These are phyloP conservation scores for Hysterangium stoloniferum DNA, from an alignment of 768 basidiomycete genomes.

Conservation along the genomic window DNA sequence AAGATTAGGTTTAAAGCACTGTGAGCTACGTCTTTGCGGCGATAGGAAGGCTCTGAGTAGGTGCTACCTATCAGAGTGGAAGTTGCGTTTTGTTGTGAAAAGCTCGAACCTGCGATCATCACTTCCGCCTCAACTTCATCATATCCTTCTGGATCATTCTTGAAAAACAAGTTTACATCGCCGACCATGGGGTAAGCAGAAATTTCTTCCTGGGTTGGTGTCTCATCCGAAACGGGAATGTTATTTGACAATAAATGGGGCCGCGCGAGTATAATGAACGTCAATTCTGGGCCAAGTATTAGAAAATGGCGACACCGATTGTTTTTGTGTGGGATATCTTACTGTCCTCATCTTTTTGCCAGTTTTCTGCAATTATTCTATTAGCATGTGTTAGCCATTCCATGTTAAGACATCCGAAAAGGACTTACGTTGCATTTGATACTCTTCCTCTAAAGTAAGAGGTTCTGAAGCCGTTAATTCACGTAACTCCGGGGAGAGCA, in stretches of 20 bases:
- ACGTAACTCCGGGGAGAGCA: slow-evolving; percentile 66
- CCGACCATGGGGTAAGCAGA: slow-evolving; percentile 66
- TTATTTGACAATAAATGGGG: background rate
- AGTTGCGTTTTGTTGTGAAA: background rate
- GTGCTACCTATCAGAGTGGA: background rate
- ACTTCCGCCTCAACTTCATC: slow-evolving; percentile 78
- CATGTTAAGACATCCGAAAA: background rate
- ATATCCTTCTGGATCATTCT: slow-evolving; percentile 34
- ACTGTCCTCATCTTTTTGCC: slow-evolving; percentile 85
- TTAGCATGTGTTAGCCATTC: too few relatives aligned
- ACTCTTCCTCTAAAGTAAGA: slow-evolving; percentile 71
- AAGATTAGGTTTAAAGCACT: slow-evolving; percentile 62
- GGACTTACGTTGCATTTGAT: slow-evolving; percentile 77
- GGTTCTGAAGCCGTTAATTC: slow-evolving; percentile 81
- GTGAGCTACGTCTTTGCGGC: slow-evolving; percentile 59
- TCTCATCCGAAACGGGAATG: background rate
- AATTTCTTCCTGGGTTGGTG: slow-evolving; percentile 15
- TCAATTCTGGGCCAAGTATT: slow-evolving; percentile 52
- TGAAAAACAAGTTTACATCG: slow-evolving; percentile 87
- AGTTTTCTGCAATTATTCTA: slow-evolving; percentile 49
- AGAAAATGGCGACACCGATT: background rate
- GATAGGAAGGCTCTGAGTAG: slow-evolving; percentile 49
- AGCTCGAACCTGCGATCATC: slow-evolving; percentile 75
- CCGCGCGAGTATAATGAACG: slow-evolving; percentile 77
- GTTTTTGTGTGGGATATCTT: slow-evolving; percentile 20